Percentiles rank a stretch among this genome's conserved stretches.
phyloP scores from a whole-genome alignment of 2,329 filamentous ascomycete genomes.

The Tolypocladium paradoxum region DNA sequence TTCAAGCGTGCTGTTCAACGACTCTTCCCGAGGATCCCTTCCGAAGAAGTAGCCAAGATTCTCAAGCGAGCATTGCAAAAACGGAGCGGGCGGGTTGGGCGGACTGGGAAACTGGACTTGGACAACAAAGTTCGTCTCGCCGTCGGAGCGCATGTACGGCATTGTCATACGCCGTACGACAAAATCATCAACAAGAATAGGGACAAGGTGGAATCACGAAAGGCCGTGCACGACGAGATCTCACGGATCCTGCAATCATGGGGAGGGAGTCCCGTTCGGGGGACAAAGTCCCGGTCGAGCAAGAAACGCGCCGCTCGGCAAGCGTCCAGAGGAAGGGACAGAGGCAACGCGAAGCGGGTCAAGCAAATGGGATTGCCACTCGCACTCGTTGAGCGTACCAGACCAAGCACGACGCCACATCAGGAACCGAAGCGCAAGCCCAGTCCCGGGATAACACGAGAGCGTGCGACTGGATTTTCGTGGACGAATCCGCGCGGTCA shows the following conservation, averaged over 20 bases:
- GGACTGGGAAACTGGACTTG: slow-evolving; percentile 26
- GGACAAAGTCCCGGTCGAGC: background rate
- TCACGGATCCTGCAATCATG: slow-evolving; percentile 4
- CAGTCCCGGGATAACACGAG: background rate
- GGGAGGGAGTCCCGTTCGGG: background rate
- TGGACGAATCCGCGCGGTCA: background rate
- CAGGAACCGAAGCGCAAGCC: background rate
- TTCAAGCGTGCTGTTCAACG: slow-evolving; percentile 23
- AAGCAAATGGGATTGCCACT: background rate
- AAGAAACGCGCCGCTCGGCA: background rate
- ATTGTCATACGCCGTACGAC: slow-evolving; percentile 37
- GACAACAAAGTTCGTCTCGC: slow-evolving; percentile 31
- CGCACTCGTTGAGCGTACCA: background rate
- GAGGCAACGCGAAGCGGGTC: background rate
- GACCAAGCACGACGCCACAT: too few species aligned
- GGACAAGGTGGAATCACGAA: slow-evolving; percentile 4
- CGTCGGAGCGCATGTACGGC: slow-evolving; percentile 37
- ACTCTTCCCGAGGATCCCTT: slow-evolving; percentile 30
- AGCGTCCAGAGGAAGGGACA: background rate
- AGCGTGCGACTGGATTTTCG: background rate
- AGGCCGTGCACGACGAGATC: slow-evolving; percentile 2
- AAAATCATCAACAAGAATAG: slow-evolving; percentile 11
- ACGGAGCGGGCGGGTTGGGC: slow-evolving; percentile 34
- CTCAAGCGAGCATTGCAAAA: slow-evolving; percentile 33
- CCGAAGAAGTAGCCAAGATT: slow-evolving; percentile 19